Base-by-base conservation (phyloP, 2,329 filamentous ascomycete genomes). In the Gaeumannomyces tritici region DNA sequence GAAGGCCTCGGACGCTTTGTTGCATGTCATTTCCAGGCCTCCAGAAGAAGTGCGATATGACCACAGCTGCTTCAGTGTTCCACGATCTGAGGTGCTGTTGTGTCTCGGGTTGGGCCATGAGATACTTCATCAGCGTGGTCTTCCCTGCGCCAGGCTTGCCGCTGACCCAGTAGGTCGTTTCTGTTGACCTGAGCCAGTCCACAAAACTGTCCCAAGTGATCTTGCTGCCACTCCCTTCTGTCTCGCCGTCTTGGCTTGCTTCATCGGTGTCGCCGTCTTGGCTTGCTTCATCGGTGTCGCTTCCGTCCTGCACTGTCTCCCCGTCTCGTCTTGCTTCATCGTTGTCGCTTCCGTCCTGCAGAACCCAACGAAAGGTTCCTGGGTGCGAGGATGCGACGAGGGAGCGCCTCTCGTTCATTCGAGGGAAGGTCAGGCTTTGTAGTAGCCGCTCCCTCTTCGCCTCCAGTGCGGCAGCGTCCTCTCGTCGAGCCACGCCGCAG, bases 111-210 rank as follows among this genome's bases (percentile, higher is more conserved):
- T 69, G 57, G 0, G 63, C 35, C 2, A 65, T 18, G 13, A 74
- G 55, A 57, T 68, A 73, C 54, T 71, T 74, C 60, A 73, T 68
- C 35, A 75, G 59, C 0, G 70, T 73, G 12, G 66, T 70, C 56
- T 75, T 75, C 1, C 73, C 73, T 1, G 71, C 69, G 0, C 70
- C 73, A 0, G 70, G 67, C 58, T 74, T 74, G 0, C 72, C 73
- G 15, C 65, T 67, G 54, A 74, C 68, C 67, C 70, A 75, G 62
- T 71, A 74, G 0, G 60, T 27, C 24, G 12, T 35, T 2, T 55
- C 57, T 15, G 26, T 42, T 21, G 56, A 59, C 24, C 57, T 56
- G 27, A 61, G 55, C 60, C 60, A 61, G 55, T 61, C 31, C 11
- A 27, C 24, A 3, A 61, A 57, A 27, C 47, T 57, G 55, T 61